Conservation (phyloP, 768 basidiomycete species). For the Collybiopsis confluens region DNA sequence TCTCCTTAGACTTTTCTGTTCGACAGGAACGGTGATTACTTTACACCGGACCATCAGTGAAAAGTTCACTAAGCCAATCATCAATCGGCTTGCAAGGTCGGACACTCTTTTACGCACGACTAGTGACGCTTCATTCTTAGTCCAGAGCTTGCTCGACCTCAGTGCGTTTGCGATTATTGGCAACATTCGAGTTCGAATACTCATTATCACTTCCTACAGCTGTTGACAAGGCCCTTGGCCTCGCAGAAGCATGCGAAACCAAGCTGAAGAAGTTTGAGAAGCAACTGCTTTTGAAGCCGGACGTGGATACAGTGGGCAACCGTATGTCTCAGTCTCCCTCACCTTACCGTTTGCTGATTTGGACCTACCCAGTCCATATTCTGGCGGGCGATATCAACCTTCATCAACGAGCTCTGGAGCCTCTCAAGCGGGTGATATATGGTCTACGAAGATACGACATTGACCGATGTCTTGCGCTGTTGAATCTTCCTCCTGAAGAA, state of each 20-base stretch:
- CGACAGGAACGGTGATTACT: neutral
- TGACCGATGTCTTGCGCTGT: conserved; percentile 59
- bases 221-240: conserved; percentile 60
- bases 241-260: conserved; percentile 63
- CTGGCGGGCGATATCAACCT: conserved; percentile 70
- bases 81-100: conserved; percentile 46
- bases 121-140: conserved; percentile 57
- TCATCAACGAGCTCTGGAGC: conserved; percentile 70
- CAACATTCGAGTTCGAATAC: neutral
- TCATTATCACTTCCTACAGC: conserved; percentile 27
- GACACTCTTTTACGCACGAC: conserved; percentile 60
- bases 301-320: conserved; percentile 53
- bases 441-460: conserved; percentile 67
- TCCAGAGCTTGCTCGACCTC: conserved; percentile 58
- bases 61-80: conserved; percentile 51
- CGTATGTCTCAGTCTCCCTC: conserved; percentile 24
- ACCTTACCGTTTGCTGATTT: neutral
- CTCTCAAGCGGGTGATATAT: conserved; percentile 65
- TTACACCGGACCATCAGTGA: conserved; percentile 32
- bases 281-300: conserved; percentile 52
- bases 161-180: conserved; percentile 17
- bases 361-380: conserved; percentile 54
- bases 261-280: conserved; percentile 57
- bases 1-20: neutral
- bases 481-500: conserved; percentile 28